Conservation (phyloP, 2,329 filamentous ascomycete species). For the Venturia nashicola region DNA sequence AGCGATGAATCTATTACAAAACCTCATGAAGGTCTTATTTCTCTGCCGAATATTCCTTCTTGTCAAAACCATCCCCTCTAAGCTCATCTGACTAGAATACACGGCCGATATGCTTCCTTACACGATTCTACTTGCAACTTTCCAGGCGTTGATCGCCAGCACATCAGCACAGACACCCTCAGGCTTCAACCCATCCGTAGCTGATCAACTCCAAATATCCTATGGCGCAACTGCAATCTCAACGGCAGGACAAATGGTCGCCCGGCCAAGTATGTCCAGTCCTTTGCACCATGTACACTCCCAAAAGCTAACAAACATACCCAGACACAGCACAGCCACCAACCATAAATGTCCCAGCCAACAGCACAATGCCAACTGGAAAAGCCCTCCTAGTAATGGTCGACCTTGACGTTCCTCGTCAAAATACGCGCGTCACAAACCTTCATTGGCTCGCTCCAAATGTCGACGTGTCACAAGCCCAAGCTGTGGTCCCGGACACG, state of each 20-base stretch:
- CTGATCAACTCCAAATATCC: constrained; percentile 14
- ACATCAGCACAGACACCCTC: constrained; percentile 7
- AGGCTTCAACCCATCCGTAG: constrained; percentile 2
- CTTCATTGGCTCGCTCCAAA: constrained; percentile 22
- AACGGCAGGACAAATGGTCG: constrained; percentile 19
- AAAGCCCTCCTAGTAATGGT: constrained; percentile 19
- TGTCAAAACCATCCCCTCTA: background rate
- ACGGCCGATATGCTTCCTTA: background rate
- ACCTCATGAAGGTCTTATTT: background rate
- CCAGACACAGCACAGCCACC: constrained; percentile 19
- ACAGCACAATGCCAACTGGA: constrained; percentile 3
- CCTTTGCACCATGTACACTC: constrained; percentile 3
- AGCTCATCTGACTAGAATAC: background rate
- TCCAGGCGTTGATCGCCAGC: background rate
- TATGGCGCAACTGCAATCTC: constrained; percentile 20
- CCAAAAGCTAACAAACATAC: background rate
- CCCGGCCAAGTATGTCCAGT: constrained; percentile 19
- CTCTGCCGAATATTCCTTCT: background rate
- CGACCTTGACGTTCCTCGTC: constrained; percentile 21
- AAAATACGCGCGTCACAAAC: constrained; percentile 21
- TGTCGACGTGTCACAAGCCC: constrained; percentile 14
- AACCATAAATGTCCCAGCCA: constrained; percentile 14
- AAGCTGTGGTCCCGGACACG: background rate
- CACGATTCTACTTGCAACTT: background rate
- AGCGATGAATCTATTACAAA: background rate